phyloP scores from a whole-genome alignment of 2,329 filamentous ascomycete genomes.

The Sarocladiaceae sp. region DNA sequence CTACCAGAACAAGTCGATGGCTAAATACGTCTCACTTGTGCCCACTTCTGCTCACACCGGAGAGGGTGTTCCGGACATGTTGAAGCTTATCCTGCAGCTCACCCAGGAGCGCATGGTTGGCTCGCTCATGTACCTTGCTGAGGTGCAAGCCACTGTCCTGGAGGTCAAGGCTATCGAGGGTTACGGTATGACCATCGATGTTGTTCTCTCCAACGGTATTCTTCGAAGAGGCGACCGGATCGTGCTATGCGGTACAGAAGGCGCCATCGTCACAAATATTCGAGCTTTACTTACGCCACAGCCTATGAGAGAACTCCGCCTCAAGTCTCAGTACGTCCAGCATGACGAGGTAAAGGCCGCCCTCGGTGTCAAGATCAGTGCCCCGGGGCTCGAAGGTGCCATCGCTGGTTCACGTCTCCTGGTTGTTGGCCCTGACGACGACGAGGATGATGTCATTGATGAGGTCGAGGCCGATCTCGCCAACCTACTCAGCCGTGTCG shows the following conservation, averaged over 20 bases:
- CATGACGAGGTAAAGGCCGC: slow-evolving; percentile 99
- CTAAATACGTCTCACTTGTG: slow-evolving; percentile 88
- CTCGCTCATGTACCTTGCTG: slow-evolving; percentile 95
- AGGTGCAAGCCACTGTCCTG: slow-evolving; percentile 95
- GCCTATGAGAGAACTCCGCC: slow-evolving; percentile 85
- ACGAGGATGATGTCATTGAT: slow-evolving; percentile 94
- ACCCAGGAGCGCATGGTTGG: slow-evolving; percentile 98
- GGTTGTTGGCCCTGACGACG: slow-evolving; percentile 90
- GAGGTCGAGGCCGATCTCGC: slow-evolving; percentile 95
- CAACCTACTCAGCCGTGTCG: slow-evolving; percentile 84
- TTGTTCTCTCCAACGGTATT: slow-evolving; percentile 93
- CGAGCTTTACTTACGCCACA: slow-evolving; percentile 90
- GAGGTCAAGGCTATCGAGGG: slow-evolving; percentile 99
- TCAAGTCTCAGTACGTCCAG: slow-evolving; percentile 96
- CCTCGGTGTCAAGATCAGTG: slow-evolving; percentile 97
- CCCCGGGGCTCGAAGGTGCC: slow-evolving; percentile 89
- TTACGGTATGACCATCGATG: slow-evolving; percentile 97
- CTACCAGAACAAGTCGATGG: slow-evolving; percentile 98
- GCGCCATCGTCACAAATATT: slow-evolving; percentile 91
- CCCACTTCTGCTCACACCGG: slow-evolving; percentile 98
- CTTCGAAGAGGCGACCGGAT: slow-evolving; percentile 91
- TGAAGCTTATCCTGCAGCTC: slow-evolving; percentile 88
- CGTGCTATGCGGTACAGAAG: slow-evolving; percentile 94
- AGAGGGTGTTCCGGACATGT: slow-evolving; percentile 97
- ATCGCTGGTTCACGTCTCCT: slow-evolving; percentile 94